A percentile compares a stretch with the other conserved stretches of the same genome.
Conservation (phyloP, 371 early-diverging fungal species). For the Saksenaea oblongispora region DNA sequence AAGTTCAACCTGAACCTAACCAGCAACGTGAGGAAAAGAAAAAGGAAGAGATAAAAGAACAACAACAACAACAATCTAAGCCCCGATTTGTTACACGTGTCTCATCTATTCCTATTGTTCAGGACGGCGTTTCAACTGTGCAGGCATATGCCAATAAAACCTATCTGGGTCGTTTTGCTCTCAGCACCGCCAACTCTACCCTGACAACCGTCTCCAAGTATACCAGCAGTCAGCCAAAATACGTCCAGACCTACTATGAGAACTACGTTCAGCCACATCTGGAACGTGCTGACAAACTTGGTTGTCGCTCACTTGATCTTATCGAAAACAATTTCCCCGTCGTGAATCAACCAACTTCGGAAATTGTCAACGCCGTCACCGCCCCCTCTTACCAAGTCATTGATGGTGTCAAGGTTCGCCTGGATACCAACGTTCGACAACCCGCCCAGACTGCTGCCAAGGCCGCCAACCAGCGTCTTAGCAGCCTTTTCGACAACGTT, state of each 20-base stretch:
- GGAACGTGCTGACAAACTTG: constrained; percentile 61
- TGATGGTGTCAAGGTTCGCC: constrained; percentile 32
- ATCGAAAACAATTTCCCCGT: constrained; percentile 66
- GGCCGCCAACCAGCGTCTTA: constrained; percentile 46
- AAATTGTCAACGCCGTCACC: constrained; percentile 57
- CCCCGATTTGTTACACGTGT: constrained; percentile 53
- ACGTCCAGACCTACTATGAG: constrained; percentile 51
- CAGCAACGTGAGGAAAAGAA: constrained; percentile 2
- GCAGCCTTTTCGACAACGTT: constrained; percentile 41
- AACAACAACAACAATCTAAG: constrained; percentile 1
- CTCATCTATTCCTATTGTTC: constrained; percentile 62
- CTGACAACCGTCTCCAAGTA: constrained; percentile 37
- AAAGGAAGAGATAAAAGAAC: constrained; percentile 7
- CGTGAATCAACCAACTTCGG: constrained; percentile 58
- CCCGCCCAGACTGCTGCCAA: constrained; percentile 46
- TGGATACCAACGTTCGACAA: constrained; percentile 46
- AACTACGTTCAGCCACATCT: constrained; percentile 57
- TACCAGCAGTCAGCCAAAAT: constrained; percentile 36
- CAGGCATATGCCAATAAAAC: constrained; percentile 51
- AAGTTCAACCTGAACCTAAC: constrained; percentile 1
- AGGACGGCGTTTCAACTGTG: constrained; percentile 55
- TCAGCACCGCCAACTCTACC: constrained; percentile 42
- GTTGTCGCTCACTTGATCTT: constrained; percentile 66
- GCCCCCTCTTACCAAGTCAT: constrained; percentile 24
- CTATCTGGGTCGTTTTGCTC: constrained; percentile 52